These are phyloP conservation scores for Hymenoscyphus occultus DNA, from an alignment of 2,329 filamentous ascomycete species.

Conservation along the genomic window DNA sequence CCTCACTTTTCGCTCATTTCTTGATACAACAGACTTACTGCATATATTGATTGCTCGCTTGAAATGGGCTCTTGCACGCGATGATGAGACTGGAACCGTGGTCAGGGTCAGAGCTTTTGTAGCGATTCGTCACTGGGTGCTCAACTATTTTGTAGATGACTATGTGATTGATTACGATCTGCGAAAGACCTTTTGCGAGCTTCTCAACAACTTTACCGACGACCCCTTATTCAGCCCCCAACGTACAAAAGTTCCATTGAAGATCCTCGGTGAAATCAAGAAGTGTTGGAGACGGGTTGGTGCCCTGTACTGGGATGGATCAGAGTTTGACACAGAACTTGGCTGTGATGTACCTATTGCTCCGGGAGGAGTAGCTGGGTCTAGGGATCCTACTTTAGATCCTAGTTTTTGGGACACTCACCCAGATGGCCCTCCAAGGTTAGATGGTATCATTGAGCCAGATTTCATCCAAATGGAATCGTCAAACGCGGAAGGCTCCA, in stretches of 20 bases:
- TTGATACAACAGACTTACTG: slow-evolving; percentile 73
- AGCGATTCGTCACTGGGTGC: slow-evolving; percentile 90
- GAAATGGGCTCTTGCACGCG: slow-evolving; percentile 77
- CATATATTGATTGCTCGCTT: slow-evolving; percentile 82
- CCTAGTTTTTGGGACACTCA: slow-evolving; percentile 52
- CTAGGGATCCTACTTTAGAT: slow-evolving; percentile 53
- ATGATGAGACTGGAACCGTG: slow-evolving; percentile 83
- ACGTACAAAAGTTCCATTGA: slow-evolving; percentile 59
- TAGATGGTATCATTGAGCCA: slow-evolving; percentile 42
- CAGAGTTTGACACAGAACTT: slow-evolving; percentile 60
- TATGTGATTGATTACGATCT: slow-evolving; percentile 76
- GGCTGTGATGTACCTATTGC: slow-evolving; percentile 64
- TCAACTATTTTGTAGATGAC: slow-evolving; percentile 97
- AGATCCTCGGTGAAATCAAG: slow-evolving; percentile 90
- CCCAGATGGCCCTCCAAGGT: slow-evolving; percentile 43
- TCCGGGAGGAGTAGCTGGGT: slow-evolving; percentile 70
- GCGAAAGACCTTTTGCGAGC: slow-evolving; percentile 72
- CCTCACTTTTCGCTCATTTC: slow-evolving; percentile 85
- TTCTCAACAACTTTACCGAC: slow-evolving; percentile 68
- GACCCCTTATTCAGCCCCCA: slow-evolving; percentile 48
- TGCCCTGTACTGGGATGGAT: slow-evolving; percentile 80
- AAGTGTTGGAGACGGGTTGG: slow-evolving; percentile 96
- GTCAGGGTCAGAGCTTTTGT: slow-evolving; percentile 97
- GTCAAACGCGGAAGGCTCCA: slow-evolving; percentile 33
- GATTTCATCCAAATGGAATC: slow-evolving; percentile 32